phyloP scores from a whole-genome alignment of 1,284 basidiomycete genomes.

The Trichosporon sp. region DNA sequence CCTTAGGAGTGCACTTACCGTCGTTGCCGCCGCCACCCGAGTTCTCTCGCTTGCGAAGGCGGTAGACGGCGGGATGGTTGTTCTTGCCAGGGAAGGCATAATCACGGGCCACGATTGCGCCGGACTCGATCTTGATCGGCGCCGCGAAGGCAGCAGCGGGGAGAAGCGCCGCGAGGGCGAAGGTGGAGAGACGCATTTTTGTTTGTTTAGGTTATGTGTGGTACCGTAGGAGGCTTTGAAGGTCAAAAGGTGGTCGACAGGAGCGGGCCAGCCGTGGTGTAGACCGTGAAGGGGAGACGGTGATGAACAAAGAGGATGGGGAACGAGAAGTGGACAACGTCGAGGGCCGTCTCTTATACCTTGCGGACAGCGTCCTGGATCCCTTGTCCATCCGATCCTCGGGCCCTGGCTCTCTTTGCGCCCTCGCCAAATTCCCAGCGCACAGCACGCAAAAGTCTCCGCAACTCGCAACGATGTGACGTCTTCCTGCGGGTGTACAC shows the following conservation, averaged over 20 bases:
- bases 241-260: background rate
- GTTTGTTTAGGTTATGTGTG: background rate
- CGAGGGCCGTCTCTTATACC: background rate
- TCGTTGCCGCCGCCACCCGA: too few species aligned
- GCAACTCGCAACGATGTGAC: background rate
- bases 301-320: background rate
- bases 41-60: background rate
- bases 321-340: background rate
- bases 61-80: background rate
- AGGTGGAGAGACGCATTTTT: constrained; percentile 16
- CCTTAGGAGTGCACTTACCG: background rate
- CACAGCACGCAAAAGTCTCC: background rate
- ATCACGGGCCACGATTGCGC: background rate
- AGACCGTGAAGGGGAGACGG: background rate
- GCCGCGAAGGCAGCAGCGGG: background rate
- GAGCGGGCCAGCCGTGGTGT: constrained; percentile 11
- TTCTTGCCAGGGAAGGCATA: background rate
- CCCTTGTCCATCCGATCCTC: background rate
- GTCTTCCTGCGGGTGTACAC: background rate
- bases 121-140: background rate
- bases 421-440: background rate
- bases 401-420: background rate
- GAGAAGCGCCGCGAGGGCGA: background rate
- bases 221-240: constrained; percentile 1
- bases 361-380: background rate